Evolutionary conservation across 2,329 filamentous ascomycete species (phyloP).

Genomic region (Ophiocordyceps sinensis): DNA sequence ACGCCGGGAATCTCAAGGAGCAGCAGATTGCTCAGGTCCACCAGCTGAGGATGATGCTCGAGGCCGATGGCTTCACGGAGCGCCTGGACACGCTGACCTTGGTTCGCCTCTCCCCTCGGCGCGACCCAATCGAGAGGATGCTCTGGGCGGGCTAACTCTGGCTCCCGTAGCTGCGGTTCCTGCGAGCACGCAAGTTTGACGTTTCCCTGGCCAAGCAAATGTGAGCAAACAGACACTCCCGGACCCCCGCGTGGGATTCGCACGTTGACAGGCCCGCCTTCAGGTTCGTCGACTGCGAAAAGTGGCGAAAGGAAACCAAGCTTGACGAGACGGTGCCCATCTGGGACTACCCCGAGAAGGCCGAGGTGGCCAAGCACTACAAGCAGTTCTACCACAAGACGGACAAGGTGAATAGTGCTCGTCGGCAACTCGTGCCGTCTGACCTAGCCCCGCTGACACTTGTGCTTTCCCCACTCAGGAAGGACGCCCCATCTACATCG

Average conservation of each 20-base stretch:
- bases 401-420: conserved; percentile 45
- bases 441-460: neutral
- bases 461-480: conserved; percentile 41
- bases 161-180: conserved; percentile 56
- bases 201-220: conserved; percentile 73
- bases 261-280: conserved; percentile 8
- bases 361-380: conserved; percentile 78
- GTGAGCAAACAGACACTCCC: conserved; percentile 36
- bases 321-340: conserved; percentile 67
- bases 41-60: conserved; percentile 74
- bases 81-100: conserved; percentile 85
- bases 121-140: neutral
- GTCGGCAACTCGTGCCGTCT: neutral
- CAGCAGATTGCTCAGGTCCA: conserved; percentile 81
- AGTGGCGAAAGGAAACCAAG: conserved; percentile 78
- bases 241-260: neutral
- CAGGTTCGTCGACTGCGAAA: conserved; percentile 84
- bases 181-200: conserved; percentile 92
- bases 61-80: conserved; percentile 67
- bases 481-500: conserved; percentile 92
- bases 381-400: conserved; percentile 99
- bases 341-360: conserved; percentile 81
- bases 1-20: conserved; percentile 74
- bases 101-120: conserved; percentile 31
- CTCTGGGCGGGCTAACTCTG: neutral